A percentile compares a stretch with the other conserved stretches of the same genome.
phyloP scores from a whole-genome alignment of 805 yeast genomes.

The Yarrowia sp. region DNA sequence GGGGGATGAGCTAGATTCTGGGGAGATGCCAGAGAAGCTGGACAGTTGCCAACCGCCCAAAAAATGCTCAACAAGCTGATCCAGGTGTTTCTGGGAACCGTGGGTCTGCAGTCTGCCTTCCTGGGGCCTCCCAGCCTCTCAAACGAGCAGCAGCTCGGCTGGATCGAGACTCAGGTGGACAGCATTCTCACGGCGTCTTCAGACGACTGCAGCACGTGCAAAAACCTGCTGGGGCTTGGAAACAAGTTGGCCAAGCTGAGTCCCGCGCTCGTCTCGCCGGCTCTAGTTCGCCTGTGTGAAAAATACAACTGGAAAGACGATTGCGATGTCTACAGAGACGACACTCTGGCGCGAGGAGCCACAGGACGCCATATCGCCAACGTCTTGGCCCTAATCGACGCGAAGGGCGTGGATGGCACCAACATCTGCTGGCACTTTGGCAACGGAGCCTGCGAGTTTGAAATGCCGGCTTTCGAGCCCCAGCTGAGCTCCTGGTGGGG shows the following conservation, averaged over 20 bases:
- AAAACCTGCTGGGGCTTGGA: neutral
- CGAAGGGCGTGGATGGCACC: constrained; percentile 53
- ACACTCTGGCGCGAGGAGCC: neutral
- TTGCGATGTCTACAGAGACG: constrained; percentile 2
- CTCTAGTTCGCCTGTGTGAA: neutral
- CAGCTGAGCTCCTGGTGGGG: constrained; percentile 45
- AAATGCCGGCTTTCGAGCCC: constrained; percentile 49
- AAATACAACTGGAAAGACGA: constrained; percentile 6
- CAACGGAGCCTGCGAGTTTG: constrained; percentile 48
- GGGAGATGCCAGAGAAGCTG: too few relatives aligned
- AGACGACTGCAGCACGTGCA: neutral
- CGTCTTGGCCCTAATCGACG: constrained; percentile 51
- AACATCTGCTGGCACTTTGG: constrained; percentile 58
- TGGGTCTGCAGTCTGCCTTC: neutral
- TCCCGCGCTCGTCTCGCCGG: neutral
- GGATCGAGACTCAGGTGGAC: neutral
- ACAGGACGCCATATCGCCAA: constrained; percentile 45
- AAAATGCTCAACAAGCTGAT: neutral
- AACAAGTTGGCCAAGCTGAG: neutral
- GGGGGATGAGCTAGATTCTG: constrained; percentile 12
- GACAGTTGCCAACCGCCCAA: too few relatives aligned
- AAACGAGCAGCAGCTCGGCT: neutral
- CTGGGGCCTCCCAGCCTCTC: neutral
- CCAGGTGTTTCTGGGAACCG: neutral
- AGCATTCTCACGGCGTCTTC: neutral